phyloP scores from a whole-genome alignment of 2,329 filamentous ascomycete species.

The Apiospora pterosperma region DNA sequence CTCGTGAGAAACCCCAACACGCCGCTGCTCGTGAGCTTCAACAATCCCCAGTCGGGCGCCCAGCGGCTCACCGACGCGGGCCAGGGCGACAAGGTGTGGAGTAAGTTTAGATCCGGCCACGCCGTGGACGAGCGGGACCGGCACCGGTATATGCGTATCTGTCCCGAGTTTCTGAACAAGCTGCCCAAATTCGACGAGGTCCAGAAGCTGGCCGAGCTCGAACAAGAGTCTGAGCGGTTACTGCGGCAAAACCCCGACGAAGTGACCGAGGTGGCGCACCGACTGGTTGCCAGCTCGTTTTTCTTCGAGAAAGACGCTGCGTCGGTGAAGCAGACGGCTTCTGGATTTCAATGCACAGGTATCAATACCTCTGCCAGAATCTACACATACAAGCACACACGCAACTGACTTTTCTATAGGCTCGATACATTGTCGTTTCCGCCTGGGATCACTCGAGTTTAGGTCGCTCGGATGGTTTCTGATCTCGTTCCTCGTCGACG shows the following conservation, averaged over 20 bases:
- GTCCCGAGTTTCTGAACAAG: slow-evolving; percentile 23
- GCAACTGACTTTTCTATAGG: slow-evolving; percentile 13
- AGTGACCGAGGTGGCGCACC: slow-evolving; percentile 25
- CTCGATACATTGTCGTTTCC: slow-evolving; percentile 26
- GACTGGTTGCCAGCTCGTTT: slow-evolving; percentile 28
- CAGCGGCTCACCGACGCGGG: slow-evolving; percentile 20
- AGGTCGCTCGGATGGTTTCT: slow-evolving; percentile 28
- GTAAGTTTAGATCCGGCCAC: slow-evolving; percentile 19
- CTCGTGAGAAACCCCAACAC: slow-evolving; percentile 25
- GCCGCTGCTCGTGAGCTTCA: slow-evolving; percentile 25
- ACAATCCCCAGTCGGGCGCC: slow-evolving; percentile 23
- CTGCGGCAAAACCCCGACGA: slow-evolving; percentile 21
- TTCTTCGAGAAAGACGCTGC: slow-evolving; percentile 29
- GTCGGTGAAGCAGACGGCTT: slow-evolving; percentile 22
- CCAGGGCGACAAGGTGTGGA: slow-evolving; percentile 22
- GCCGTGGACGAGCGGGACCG: slow-evolving; percentile 14
- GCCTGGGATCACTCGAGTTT: slow-evolving; percentile 21
- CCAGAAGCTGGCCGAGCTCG: slow-evolving; percentile 21
- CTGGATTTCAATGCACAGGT: slow-evolving; percentile 28
- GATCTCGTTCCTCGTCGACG: slow-evolving; percentile 24
- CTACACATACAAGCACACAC: neutral
- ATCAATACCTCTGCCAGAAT: neutral
- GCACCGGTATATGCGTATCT: slow-evolving; percentile 24
- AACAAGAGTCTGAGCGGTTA: slow-evolving; percentile 20
- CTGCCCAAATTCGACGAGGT: slow-evolving; percentile 28